Percentiles rank a stretch among this genome's conserved stretches.
Conservation (phyloP, 1,139 yeast genomes). For the Blastobotrys apis region DNA sequence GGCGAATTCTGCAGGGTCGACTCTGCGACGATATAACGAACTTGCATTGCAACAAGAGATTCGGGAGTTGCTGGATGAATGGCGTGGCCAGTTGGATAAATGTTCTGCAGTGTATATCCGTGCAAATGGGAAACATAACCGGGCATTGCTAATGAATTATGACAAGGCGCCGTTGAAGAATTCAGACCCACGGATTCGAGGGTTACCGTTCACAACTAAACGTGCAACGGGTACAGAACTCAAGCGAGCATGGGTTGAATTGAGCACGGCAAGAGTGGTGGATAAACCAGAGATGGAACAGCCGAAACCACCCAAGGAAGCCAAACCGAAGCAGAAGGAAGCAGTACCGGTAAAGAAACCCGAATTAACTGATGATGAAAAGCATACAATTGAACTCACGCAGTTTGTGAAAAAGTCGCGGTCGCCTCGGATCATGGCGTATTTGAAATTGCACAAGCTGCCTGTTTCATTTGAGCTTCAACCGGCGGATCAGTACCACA, state of each 20-base stretch:
- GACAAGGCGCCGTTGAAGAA: slow-evolving; percentile 43
- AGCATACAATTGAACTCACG: slow-evolving; percentile 55
- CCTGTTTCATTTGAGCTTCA: slow-evolving; percentile 45
- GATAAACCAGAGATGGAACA: slow-evolving; percentile 50
- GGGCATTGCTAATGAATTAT: slow-evolving; percentile 63
- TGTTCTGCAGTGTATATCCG: slow-evolving; percentile 75
- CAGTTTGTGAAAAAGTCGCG: slow-evolving; percentile 64
- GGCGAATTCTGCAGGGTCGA: slow-evolving; percentile 95
- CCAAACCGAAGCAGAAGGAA: slow-evolving; percentile 15
- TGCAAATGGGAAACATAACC: slow-evolving; percentile 72
- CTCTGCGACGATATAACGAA: slow-evolving; percentile 84
- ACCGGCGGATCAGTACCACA: slow-evolving; percentile 50
- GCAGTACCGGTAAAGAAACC: slow-evolving; percentile 16
- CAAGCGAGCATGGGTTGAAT: slow-evolving; percentile 77
- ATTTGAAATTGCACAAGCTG: slow-evolving; percentile 55
- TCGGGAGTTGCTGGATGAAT: slow-evolving; percentile 55
- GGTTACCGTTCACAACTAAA: slow-evolving; percentile 83
- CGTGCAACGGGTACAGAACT: slow-evolving; percentile 83
- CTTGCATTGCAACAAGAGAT: slow-evolving; percentile 76
- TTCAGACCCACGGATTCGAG: slow-evolving; percentile 34
- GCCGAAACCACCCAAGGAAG: slow-evolving; percentile 13
- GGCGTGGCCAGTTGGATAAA: slow-evolving; percentile 55
- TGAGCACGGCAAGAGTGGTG: slow-evolving; percentile 55
- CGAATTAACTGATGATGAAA: slow-evolving; percentile 35
- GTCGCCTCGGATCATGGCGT: slow-evolving; percentile 68